These are phyloP conservation scores for Arxiozyma telluris DNA, from an alignment of 1,139 yeast species.

Conservation along the genomic window DNA sequence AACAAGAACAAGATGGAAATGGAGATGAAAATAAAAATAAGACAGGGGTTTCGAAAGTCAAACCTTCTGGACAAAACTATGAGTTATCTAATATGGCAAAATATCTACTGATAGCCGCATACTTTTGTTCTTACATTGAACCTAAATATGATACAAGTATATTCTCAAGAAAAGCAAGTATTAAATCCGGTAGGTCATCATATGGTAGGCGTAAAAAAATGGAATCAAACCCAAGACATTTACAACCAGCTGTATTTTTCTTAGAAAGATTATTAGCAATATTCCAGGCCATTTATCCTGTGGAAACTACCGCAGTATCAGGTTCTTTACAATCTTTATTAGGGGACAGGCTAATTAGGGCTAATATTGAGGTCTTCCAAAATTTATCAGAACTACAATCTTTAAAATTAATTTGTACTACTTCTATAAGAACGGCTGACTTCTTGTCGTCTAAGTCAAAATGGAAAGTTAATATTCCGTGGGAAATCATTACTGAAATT, in stretches of 20 bases:
- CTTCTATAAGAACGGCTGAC: conserved; percentile 40
- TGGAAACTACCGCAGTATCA: conserved; percentile 12
- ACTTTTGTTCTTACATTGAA: conserved; percentile 60
- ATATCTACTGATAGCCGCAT: conserved; percentile 58
- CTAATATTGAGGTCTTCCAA: conserved; percentile 47
- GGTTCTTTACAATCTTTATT: conserved; percentile 18
- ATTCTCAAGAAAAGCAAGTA: conserved; percentile 49
- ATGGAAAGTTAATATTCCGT: conserved; percentile 60
- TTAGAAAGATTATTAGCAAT: conserved; percentile 64
- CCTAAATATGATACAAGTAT: conserved; percentile 52
- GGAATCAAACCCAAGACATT: conserved; percentile 48
- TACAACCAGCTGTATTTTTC: conserved; percentile 56
- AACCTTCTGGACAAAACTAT: conserved; percentile 15
- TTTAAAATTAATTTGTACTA: conserved; percentile 41
- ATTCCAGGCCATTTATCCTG: conserved; percentile 46
- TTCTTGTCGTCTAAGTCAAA: conserved; percentile 54
- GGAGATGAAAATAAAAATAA: neutral
- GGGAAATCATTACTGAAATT: conserved; percentile 45
- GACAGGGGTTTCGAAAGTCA: neutral
- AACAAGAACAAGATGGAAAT: neutral
- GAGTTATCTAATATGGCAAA: conserved; percentile 49
- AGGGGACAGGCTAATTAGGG: conserved; percentile 30
- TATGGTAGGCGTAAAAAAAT: conserved; percentile 36
- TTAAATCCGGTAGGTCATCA: conserved; percentile 35
- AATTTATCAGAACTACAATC: conserved; percentile 57